phyloP scores from a whole-genome alignment of 768 basidiomycete genomes.

The Lyophyllum semitale region DNA sequence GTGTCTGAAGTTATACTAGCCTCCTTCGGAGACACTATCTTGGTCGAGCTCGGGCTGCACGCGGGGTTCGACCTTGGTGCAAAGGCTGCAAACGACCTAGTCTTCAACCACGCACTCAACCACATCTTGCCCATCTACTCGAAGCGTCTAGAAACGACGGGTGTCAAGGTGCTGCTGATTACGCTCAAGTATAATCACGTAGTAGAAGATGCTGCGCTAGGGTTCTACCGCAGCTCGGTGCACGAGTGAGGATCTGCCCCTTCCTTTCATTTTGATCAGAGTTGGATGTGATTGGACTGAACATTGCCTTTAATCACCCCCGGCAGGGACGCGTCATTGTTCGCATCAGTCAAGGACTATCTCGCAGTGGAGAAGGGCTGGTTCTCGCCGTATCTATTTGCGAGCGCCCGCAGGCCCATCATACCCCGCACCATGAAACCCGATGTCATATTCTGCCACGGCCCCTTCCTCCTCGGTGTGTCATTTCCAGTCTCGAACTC shows the following conservation, averaged over 20 bases:
- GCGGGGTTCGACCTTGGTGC: slow-evolving; percentile 53
- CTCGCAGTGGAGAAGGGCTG: slow-evolving; percentile 65
- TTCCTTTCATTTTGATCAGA: neutral
- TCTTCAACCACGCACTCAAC: slow-evolving; percentile 51
- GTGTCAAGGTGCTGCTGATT: slow-evolving; percentile 56
- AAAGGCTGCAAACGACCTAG: slow-evolving; percentile 53
- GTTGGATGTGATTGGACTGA: slow-evolving; percentile 2
- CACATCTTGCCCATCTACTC: slow-evolving; percentile 53
- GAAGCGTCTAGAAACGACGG: slow-evolving; percentile 54
- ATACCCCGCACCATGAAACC: slow-evolving; percentile 66
- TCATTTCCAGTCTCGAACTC: slow-evolving; percentile 5
- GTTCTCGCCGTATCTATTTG: slow-evolving; percentile 69
- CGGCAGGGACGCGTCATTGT: slow-evolving; percentile 54
- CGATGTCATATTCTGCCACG: slow-evolving; percentile 66
- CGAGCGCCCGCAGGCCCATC: slow-evolving; percentile 57
- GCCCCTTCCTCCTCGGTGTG: slow-evolving; percentile 58
- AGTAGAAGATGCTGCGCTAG: slow-evolving; percentile 57
- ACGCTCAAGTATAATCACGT: slow-evolving; percentile 63
- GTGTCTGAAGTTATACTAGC: slow-evolving; percentile 53
- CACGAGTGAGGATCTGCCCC: slow-evolving; percentile 41
- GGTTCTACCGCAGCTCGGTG: slow-evolving; percentile 61
- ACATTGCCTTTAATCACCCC: too few relatives aligned
- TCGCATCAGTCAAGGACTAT: slow-evolving; percentile 63
- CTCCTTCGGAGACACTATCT: slow-evolving; percentile 55
- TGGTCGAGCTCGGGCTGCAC: slow-evolving; percentile 58